Evolutionary conservation across 306 rosid species (phyloP), one percentile per base, ranked within the genome.

Genomic region (Rosa chinensis): DNA sequence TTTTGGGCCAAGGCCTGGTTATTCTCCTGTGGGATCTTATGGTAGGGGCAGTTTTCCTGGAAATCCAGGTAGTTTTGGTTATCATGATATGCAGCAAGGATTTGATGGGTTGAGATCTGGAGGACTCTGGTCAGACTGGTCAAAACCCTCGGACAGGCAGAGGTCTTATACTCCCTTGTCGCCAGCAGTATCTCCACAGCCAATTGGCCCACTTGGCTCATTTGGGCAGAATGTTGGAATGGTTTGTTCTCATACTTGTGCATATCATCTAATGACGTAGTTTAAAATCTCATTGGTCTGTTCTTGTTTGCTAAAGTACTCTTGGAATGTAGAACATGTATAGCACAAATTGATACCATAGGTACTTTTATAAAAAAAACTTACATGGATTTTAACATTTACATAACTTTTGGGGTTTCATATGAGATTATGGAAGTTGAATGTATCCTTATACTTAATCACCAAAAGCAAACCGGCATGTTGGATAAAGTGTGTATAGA

Each of bases 1-100:
- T 79, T 90, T 89, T 87, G 97, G 97, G 81, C 89, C 93, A 79
- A 87, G 97, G 82, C 90, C 93, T 48, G 88, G 89, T 76, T 89
- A 87, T 90, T 84, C 95, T 37, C 86, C 93, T 23, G 77, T 79
- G 56, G 95, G 92, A 80, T 88, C 95, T 75, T 92, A 86, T 74
- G 89, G 90, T 66, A 88, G 97, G 82, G 97, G 91, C 84, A 90
- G 74, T 79, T 90, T 87, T 82, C 92, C 89, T 53, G 88, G 84
- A 75, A 86, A 85, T 67, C 87, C 86, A 61, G 92, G 95, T 75
- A 77, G 86, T 59, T 86, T 87, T 61, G 84, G 86, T 83, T 90
- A 87, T 86, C 97, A 92, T 81, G 93, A 92, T 75, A 73, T 93
- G 77, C 97, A 86, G 74, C 95, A 89, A 75, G 93, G 92, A 79